Percentiles rank a stretch among this genome's conserved stretches.
Evolutionary conservation across 495 filamentous ascomycete species (phyloP).

Genomic region (Aspergillus campestris): DNA sequence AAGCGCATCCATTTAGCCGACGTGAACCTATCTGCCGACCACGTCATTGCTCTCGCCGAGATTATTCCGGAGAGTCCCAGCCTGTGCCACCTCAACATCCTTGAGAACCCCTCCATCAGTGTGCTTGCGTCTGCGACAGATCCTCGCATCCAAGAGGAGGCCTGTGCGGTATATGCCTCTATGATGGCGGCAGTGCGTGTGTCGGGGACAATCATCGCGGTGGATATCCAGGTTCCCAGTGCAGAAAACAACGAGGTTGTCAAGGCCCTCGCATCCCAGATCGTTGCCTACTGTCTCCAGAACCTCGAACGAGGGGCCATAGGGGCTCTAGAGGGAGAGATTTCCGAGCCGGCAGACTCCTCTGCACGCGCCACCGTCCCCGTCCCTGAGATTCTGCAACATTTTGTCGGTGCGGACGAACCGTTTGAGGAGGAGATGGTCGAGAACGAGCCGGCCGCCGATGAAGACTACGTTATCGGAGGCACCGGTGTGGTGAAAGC

Average conservation of each 20-base stretch:
- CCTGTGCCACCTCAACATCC: conserved; percentile 77
- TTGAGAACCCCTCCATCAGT: conserved; percentile 70
- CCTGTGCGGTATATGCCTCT: conserved; percentile 87
- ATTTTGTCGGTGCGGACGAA: conserved; percentile 50
- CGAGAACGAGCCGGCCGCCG: conserved; percentile 60
- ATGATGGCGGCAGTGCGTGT: conserved; percentile 83
- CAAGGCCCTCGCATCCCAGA: conserved; percentile 84
- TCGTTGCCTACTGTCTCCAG: conserved; percentile 84
- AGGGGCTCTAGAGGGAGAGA: conserved; percentile 40
- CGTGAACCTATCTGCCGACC: conserved; percentile 75
- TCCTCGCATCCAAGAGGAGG: conserved; percentile 77
- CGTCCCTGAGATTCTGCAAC: conserved; percentile 58
- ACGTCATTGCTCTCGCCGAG: conserved; percentile 83
- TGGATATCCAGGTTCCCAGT: conserved; percentile 85
- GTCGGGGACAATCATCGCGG: conserved; percentile 71
- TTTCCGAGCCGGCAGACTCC: conserved; percentile 24
- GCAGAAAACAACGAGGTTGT: conserved; percentile 76
- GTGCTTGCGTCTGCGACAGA: conserved; percentile 58
- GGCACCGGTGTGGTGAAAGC: conserved; percentile 94
- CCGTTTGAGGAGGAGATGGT: conserved; percentile 45
- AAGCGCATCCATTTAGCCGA: conserved; percentile 84
- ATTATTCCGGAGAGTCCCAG: conserved; percentile 76
- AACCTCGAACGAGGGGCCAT: conserved; percentile 68
- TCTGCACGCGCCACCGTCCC: conserved; percentile 32
- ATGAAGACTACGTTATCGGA: conserved; percentile 92